Percentiles rank a stretch among this genome's conserved stretches.
Evolutionary conservation across 1,284 basidiomycete genomes (phyloP).

Genomic region (Xanthoconium separans): DNA sequence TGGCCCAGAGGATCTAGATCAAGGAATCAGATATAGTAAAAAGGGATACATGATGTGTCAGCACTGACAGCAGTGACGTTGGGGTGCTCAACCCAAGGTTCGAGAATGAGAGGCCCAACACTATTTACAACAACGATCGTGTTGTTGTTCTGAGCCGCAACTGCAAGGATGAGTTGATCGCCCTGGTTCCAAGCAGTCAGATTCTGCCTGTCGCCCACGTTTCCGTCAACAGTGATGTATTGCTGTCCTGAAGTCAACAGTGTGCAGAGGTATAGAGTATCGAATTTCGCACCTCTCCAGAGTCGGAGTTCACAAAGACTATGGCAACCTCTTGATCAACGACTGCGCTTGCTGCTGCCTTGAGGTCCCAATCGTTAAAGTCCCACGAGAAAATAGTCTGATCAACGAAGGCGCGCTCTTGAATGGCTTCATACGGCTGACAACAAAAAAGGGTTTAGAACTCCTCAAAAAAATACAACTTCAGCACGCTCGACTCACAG

Average conservation of each 20-base stretch:
- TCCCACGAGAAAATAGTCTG: slow-evolving; percentile 38
- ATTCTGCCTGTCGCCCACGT: slow-evolving; percentile 48
- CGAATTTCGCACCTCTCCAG: slow-evolving; percentile 31
- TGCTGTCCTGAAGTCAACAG: slow-evolving; percentile 31
- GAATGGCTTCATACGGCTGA: slow-evolving; percentile 42
- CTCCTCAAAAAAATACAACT: not conserved
- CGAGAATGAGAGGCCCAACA: slow-evolving; percentile 50
- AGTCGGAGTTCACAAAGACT: slow-evolving; percentile 42
- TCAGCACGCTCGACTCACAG: slow-evolving; percentile 26
- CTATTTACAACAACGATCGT: slow-evolving; percentile 60
- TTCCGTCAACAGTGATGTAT: slow-evolving; percentile 55
- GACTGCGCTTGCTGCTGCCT: slow-evolving; percentile 27
- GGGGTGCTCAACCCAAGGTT: slow-evolving; percentile 51
- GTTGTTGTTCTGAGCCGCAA: slow-evolving; percentile 44
- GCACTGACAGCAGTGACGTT: slow-evolving; percentile 47
- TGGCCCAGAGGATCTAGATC: slow-evolving; percentile 44
- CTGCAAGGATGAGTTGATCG: slow-evolving; percentile 40
- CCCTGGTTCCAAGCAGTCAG: slow-evolving; percentile 59
- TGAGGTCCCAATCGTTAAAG: slow-evolving; percentile 36
- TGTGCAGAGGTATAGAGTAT: not conserved
- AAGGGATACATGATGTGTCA: not conserved
- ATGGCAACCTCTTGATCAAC: slow-evolving; percentile 33
- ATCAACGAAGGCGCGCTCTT: slow-evolving; percentile 31
- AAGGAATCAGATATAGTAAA: not conserved
- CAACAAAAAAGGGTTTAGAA: not conserved